Evolutionary conservation across 129 eudicot genomes (phyloP).

Genomic region (Chrysanthemum makinoi): DNA sequence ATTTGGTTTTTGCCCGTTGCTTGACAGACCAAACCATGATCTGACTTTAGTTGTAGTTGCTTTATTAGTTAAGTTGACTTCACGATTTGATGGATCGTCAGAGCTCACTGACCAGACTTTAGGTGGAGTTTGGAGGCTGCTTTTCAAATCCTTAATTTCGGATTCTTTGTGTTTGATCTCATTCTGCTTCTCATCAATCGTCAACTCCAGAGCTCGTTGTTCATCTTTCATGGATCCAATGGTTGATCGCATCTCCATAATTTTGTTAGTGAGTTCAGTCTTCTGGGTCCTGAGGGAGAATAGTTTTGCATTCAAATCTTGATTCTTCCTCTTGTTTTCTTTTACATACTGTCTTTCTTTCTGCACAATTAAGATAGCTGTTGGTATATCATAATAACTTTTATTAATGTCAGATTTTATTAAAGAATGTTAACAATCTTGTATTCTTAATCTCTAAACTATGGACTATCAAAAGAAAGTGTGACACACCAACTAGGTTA

Average conservation of each 20-base stretch:
- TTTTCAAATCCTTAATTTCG: conserved; percentile 40
- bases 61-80: conserved; percentile 20
- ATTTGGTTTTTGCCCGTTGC: conserved; percentile 2
- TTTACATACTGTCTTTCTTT: conserved; percentile 61
- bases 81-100: conserved; percentile 31
- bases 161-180: conserved; percentile 57
- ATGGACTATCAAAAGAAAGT: too few relatives aligned
- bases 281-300: conserved; percentile 59
- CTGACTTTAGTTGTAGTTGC: background rate
- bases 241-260: conserved; percentile 62
- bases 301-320: conserved; percentile 59
- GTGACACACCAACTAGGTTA: too few relatives aligned
- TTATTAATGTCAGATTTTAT: too few relatives aligned
- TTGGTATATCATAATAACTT: background rate
- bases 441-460: too few relatives aligned
- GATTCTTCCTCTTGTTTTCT: conserved; percentile 52
- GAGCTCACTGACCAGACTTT: conserved; percentile 37
- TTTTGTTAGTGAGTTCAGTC: conserved; percentile 44
- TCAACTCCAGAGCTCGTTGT: conserved; percentile 42
- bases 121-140: conserved; percentile 25
- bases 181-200: conserved; percentile 53
- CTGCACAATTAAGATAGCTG: conserved; percentile 30
- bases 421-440: too few relatives aligned
- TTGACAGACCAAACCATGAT: conserved; percentile 2
- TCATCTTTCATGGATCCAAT: conserved; percentile 72